A percentile compares a stretch with the other conserved stretches of the same genome.
Evolutionary conservation across 1,284 basidiomycete species (phyloP).

Genomic region (Chalciporus piperatoides): DNA sequence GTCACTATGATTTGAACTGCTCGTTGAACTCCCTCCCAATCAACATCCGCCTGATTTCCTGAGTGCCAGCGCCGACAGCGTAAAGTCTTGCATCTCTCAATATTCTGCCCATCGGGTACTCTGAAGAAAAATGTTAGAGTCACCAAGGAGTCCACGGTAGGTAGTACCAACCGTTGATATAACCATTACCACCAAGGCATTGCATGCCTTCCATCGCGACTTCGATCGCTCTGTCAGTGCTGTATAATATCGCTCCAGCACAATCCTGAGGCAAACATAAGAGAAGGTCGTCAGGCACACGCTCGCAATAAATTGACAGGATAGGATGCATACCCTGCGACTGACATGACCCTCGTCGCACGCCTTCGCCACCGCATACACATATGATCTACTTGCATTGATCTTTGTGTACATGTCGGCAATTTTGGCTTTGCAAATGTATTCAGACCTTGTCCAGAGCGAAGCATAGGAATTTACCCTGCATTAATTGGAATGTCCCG

Average conservation of each 20-base stretch:
- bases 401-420: slow-evolving; percentile 97
- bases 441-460: not conserved
- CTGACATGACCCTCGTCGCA: slow-evolving; percentile 83
- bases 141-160: not conserved
- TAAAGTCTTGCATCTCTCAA: slow-evolving; percentile 84
- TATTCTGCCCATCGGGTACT: slow-evolving; percentile 85
- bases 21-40: slow-evolving; percentile 89
- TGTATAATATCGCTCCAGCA: slow-evolving; percentile 88
- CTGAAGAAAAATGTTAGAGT: slow-evolving; percentile 36
- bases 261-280: slow-evolving; percentile 62
- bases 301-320: not conserved
- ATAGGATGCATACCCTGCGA: slow-evolving; percentile 58
- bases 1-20: slow-evolving; percentile 42
- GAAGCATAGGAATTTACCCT: slow-evolving; percentile 51
- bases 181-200: slow-evolving; percentile 89
- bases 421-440: slow-evolving; percentile 56
- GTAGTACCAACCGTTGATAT: slow-evolving; percentile 71
- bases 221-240: slow-evolving; percentile 86
- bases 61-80: slow-evolving; percentile 88
- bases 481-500: slow-evolving; percentile 95
- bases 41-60: slow-evolving; percentile 87
- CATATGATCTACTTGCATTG: slow-evolving; percentile 84
- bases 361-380: slow-evolving; percentile 88
- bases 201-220: slow-evolving; percentile 92
- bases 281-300: not conserved